These are phyloP conservation scores for Zymoseptoria pseudotritici DNA, from an alignment of 2,329 filamentous ascomycete genomes.

Conservation along the genomic window DNA sequence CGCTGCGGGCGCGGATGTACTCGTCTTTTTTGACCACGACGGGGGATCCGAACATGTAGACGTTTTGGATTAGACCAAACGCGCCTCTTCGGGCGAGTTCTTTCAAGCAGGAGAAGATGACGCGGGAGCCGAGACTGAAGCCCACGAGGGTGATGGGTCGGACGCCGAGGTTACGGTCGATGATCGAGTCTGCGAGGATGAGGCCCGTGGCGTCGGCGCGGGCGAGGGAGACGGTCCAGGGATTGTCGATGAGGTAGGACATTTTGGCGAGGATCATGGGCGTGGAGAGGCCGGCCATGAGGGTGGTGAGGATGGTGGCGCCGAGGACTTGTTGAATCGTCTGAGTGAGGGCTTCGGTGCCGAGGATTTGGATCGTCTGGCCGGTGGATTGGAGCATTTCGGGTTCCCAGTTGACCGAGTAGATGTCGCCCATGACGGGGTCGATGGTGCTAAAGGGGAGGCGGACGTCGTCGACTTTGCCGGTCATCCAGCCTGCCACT, in stretches of 20 bases:
- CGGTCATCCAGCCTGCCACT: slow-evolving; percentile 95
- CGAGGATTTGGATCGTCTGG: slow-evolving; percentile 95
- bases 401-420: slow-evolving; percentile 94
- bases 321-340: slow-evolving; percentile 92
- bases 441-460: slow-evolving; percentile 94
- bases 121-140: slow-evolving; percentile 83
- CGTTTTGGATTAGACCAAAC: slow-evolving; percentile 84
- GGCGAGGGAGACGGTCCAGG: slow-evolving; percentile 93
- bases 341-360: slow-evolving; percentile 94
- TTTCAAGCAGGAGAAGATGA: slow-evolving; percentile 85
- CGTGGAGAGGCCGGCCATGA: slow-evolving; percentile 91
- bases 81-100: slow-evolving; percentile 81
- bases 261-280: slow-evolving; percentile 89
- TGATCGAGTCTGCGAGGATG: slow-evolving; percentile 87
- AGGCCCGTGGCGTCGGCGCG: slow-evolving; percentile 81
- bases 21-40: slow-evolving; percentile 89
- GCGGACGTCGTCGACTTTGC: slow-evolving; percentile 92
- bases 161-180: slow-evolving; percentile 84
- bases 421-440: slow-evolving; percentile 95
- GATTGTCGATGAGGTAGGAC: slow-evolving; percentile 94
- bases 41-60: slow-evolving; percentile 88
- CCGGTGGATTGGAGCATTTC: slow-evolving; percentile 98
- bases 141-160: slow-evolving; percentile 88
- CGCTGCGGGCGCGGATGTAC: slow-evolving; percentile 69
- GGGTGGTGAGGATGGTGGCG: slow-evolving; percentile 74